A percentile compares a stretch with the other conserved stretches of the same genome.
These are phyloP conservation scores for Staphylotrichum longicolle DNA, from an alignment of 495 filamentous ascomycete genomes.

Conservation along the genomic window DNA sequence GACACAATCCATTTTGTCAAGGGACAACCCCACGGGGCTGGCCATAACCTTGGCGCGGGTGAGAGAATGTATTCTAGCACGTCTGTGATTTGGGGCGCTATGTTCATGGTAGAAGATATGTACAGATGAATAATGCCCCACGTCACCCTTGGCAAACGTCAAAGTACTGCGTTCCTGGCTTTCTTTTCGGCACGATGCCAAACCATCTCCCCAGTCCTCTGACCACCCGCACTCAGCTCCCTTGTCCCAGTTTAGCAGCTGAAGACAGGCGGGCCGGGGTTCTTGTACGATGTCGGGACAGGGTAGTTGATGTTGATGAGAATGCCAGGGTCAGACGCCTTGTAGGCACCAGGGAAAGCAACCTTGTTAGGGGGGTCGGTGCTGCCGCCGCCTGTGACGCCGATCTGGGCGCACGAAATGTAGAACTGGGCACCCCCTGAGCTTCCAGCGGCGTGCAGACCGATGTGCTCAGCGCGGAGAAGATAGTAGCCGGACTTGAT, in stretches of 20 bases:
- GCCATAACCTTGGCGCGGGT: too few species aligned
- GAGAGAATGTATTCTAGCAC: too few species aligned
- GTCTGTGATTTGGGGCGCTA: not conserved
- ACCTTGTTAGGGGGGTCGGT: conserved; percentile 37
- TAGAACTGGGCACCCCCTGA: conserved; percentile 53
- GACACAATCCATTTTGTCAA: too few species aligned
- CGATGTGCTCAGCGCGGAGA: conserved; percentile 58
- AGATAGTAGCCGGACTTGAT: conserved; percentile 56
- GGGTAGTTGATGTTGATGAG: conserved; percentile 47
- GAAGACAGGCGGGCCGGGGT: conserved; percentile 44
- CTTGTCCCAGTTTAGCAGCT: conserved; percentile 24
- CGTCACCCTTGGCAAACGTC: too few species aligned
- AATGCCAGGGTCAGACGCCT: conserved; percentile 42
- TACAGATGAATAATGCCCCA: not conserved
- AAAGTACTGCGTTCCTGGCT: too few species aligned
- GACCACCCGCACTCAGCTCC: not conserved
- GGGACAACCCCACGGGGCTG: too few species aligned
- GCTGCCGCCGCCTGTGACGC: conserved; percentile 42
- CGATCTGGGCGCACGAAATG: conserved; percentile 44
- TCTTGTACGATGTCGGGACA: conserved; percentile 42
- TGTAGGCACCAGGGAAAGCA: conserved; percentile 44
- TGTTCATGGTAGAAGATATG: not conserved
- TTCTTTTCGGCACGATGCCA: too few species aligned
- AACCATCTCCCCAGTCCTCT: too few species aligned
- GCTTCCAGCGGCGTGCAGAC: conserved; percentile 45